A percentile compares a stretch with the other conserved stretches of the same genome.
Evolutionary conservation across 352 stramenopile species (phyloP).

Genomic region (Vaucheria bursata): DNA sequence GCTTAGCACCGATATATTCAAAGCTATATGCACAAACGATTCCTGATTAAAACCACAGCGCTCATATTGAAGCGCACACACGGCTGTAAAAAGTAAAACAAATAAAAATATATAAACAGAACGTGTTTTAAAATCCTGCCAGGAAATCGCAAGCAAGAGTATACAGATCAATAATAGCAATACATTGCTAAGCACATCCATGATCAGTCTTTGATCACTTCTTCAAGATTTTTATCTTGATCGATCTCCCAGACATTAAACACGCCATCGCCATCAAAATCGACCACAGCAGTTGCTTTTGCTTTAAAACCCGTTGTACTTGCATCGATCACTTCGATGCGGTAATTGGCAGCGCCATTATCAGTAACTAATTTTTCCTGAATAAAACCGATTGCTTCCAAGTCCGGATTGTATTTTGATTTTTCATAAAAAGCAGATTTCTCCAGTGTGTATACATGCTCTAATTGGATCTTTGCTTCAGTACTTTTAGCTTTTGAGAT

Average conservation of each 20-base stretch:
- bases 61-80: no score
- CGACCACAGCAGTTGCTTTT: background rate
- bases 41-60: no score
- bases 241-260: slow-evolving; percentile 1
- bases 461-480: slow-evolving; percentile 4
- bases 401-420: background rate
- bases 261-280: background rate
- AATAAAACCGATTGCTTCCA: background rate
- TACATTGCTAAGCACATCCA: no score
- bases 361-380: background rate
- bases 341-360: background rate
- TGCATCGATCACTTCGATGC: background rate
- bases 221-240: background rate
- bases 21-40: no score
- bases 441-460: background rate
- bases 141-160: background rate
- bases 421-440: slow-evolving; percentile 1
- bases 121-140: background rate
- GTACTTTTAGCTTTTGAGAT: background rate
- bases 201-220: background rate
- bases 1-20: no score
- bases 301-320: background rate
- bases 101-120: background rate
- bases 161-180: no score
- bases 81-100: no score